These are phyloP conservation scores for Penicillium dipodomyicola DNA, from an alignment of 495 filamentous ascomycete species.

Conservation along the genomic window DNA sequence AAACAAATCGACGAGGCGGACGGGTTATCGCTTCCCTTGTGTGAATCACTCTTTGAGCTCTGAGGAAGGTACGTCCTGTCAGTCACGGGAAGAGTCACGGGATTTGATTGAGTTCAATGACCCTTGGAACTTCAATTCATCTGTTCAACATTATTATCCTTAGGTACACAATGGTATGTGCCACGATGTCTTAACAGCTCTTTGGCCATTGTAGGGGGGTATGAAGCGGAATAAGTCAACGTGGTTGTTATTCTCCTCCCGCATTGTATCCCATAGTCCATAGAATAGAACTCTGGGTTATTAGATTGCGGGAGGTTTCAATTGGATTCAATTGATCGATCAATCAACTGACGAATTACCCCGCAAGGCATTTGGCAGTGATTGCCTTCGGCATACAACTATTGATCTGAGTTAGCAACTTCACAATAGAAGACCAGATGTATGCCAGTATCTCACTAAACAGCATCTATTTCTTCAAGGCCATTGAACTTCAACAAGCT, in stretches of 20 bases:
- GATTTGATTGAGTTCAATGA: neutral
- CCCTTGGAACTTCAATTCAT: neutral
- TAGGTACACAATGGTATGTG: constrained; percentile 25
- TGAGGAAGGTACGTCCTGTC: constrained; percentile 1
- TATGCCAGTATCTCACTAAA: constrained; percentile 64
- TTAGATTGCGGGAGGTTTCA: constrained; percentile 68
- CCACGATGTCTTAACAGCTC: constrained; percentile 45
- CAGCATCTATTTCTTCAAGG: constrained; percentile 76
- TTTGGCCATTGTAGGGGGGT: constrained; percentile 41
- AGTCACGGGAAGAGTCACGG: constrained; percentile 1
- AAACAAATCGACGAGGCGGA: neutral
- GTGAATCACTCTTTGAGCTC: too few relatives aligned
- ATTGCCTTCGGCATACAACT: constrained; percentile 75
- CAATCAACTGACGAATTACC: constrained; percentile 11
- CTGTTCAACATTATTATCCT: neutral
- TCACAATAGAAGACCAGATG: neutral
- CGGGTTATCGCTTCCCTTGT: neutral
- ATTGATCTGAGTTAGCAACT: constrained; percentile 9
- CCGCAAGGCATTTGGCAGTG: constrained; percentile 53
- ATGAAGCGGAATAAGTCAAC: constrained; percentile 52
- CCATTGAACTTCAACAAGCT: constrained; percentile 77
- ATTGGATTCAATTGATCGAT: neutral
- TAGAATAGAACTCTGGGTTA: constrained; percentile 52
- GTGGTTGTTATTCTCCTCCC: constrained; percentile 58
- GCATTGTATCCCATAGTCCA: constrained; percentile 70